Base-by-base conservation (phyloP, 768 basidiomycete genomes). In the Mycena olivaceomarginata region DNA sequence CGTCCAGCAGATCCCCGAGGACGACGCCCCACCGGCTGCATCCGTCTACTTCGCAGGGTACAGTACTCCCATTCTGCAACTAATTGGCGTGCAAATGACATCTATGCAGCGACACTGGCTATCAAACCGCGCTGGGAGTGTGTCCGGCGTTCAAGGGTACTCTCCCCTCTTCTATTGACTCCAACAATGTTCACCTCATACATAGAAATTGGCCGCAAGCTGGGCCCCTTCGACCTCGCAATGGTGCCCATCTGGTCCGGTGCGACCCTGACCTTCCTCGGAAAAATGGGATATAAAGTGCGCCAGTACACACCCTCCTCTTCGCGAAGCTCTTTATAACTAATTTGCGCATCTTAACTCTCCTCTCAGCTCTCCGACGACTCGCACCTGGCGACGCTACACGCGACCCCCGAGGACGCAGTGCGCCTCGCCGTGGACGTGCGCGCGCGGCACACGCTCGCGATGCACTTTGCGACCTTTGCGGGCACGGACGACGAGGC, bases 161-260 rank as follows among this genome's bases (percentile, higher is more conserved):
- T 75, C 48, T 45, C 10, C 31, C 22, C 39, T 15, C 20, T 13
- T 48, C 39, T 48, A 22, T 15, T 20, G 41, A 22, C 2, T 45
- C 9, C 25, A 66, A 15, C 39, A 25, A n/a, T 20, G n/a, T 16
- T 53, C 43, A 18, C 59, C 62, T n/a, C 2, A 7, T 3, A 2
- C 45, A 37, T 72, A 86, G 88, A 88, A 74, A 87, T 89, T 56
- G 88, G 88, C 2, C 69, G 82, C 9, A 82, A 82, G 71, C 85
- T 83, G 43, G 87, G 87, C 0, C 88, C 88, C 2, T 85, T 89
- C 56, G 86, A 88, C 79, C 75, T 89, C 20, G 84, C 87, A 4
- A 85, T 89, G 81, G 79, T 89, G 1, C 88, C 88, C 16, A 88
- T 89, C 41, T 89, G 88, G 88, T 84, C 87, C 12, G 88, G 88